A percentile compares a stretch with the other conserved stretches of the same genome.
These are phyloP conservation scores for Blumeria graminis DNA, from an alignment of 2,329 filamentous ascomycete species.

Conservation along the genomic window DNA sequence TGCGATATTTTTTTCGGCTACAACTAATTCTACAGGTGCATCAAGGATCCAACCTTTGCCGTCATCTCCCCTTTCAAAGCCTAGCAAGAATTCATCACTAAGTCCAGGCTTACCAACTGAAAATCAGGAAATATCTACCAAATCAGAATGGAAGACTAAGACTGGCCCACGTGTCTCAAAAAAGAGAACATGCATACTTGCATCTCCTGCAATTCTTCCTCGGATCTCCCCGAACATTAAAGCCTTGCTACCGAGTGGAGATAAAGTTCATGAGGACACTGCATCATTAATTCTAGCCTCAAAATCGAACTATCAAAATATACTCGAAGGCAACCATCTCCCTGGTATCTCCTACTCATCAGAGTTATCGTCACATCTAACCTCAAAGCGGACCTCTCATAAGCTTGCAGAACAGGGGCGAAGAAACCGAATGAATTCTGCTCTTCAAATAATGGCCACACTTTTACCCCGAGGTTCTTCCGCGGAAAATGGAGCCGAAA, in stretches of 20 bases:
- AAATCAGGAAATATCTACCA: slow-evolving; percentile 25
- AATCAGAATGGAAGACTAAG: slow-evolving; percentile 24
- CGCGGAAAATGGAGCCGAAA: slow-evolving; percentile 17
- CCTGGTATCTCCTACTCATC: slow-evolving; percentile 80
- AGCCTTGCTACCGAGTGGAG: slow-evolving; percentile 47
- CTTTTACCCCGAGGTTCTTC: slow-evolving; percentile 41
- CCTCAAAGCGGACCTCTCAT: slow-evolving; percentile 88
- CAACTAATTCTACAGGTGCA: slow-evolving; percentile 23
- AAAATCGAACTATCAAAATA: slow-evolving; percentile 96
- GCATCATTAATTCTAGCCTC: slow-evolving; percentile 59
- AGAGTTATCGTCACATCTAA: slow-evolving; percentile 76
- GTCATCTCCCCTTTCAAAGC: slow-evolving; percentile 21
- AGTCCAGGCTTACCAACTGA: slow-evolving; percentile 29
- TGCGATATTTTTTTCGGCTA: slow-evolving; percentile 48
- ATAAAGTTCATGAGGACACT: slow-evolving; percentile 30
- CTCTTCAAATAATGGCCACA: slow-evolving; percentile 71
- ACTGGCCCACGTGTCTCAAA: slow-evolving; percentile 30
- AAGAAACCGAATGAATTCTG: slow-evolving; percentile 83
- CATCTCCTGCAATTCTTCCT: slow-evolving; percentile 66
- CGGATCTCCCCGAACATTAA: slow-evolving; percentile 90
- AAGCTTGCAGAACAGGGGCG: slow-evolving; percentile 95
- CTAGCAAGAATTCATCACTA: slow-evolving; percentile 19
- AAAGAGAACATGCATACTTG: slow-evolving; percentile 48
- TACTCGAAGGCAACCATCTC: slow-evolving; percentile 75
- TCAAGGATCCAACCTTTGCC: slow-evolving; percentile 10